A percentile compares a stretch with the other conserved stretches of the same genome.
Conservation (phyloP, 2,329 filamentous ascomycete genomes). For the Arthrobotrys sphaeroides region DNA sequence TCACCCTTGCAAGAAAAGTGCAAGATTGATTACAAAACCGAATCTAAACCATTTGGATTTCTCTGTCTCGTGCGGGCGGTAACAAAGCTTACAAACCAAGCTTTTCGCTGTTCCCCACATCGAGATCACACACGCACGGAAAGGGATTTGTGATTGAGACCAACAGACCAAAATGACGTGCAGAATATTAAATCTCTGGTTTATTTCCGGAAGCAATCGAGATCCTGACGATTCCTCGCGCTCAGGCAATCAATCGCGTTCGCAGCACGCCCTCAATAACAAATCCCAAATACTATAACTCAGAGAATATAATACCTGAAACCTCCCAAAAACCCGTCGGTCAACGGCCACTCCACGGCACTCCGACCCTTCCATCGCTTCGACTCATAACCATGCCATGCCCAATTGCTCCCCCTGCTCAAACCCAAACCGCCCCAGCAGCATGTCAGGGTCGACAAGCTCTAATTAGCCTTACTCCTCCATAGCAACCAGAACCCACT, state of each 20-base stretch:
- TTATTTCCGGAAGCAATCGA: neutral
- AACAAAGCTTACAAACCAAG: constrained; percentile 17
- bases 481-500: constrained; percentile 11
- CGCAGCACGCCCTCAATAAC: neutral
- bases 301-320: constrained; percentile 7
- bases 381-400: constrained; percentile 1
- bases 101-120: constrained; percentile 3
- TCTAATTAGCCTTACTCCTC: constrained; percentile 3
- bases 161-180: constrained; percentile 7
- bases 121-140: neutral
- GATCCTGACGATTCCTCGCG: neutral
- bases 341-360: constrained; percentile 13
- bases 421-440: neutral
- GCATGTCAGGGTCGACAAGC: neutral
- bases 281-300: neutral
- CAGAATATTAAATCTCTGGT: neutral
- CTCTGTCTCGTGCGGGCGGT: constrained; percentile 34
- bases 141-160: neutral
- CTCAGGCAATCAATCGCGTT: no score
- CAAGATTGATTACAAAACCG: neutral
- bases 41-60: neutral
- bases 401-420: neutral
- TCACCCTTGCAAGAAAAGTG: neutral
- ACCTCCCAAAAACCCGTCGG: constrained; percentile 24
- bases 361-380: neutral